Conservation (phyloP, 257 asterid genomes). For the Solanum sitiens region DNA sequence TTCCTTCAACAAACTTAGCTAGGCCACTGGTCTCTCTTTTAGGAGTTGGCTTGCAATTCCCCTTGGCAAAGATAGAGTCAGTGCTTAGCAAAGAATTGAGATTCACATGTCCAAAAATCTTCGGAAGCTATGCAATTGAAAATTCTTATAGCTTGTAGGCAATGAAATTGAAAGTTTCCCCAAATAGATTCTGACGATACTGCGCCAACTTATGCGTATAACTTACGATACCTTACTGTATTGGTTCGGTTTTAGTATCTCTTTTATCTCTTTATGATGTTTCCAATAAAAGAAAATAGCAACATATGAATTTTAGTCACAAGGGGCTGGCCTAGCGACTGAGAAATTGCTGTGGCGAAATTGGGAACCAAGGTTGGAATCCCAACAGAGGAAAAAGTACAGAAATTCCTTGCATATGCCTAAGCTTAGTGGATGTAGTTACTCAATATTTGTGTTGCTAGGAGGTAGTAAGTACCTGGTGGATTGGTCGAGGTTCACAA, state of each 20-base stretch:
- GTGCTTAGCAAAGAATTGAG: neutral
- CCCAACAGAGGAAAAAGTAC: neutral
- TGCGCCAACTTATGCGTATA: neutral
- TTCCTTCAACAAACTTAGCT: neutral
- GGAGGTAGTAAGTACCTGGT: neutral
- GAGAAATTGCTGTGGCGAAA: neutral
- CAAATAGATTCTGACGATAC: neutral
- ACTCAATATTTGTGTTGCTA: neutral
- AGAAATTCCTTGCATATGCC: neutral
- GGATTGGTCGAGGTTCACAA: neutral
- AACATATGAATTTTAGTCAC: neutral
- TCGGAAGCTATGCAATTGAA: neutral
- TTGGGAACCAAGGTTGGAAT: neutral
- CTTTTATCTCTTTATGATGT: neutral
- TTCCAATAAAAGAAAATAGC: neutral
- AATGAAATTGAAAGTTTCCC: neutral
- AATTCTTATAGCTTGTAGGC: neutral
- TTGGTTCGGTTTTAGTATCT: neutral
- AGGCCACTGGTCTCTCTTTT: neutral
- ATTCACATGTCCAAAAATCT: neutral
- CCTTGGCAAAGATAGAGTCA: neutral
- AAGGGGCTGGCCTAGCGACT: neutral
- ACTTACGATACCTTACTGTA: neutral
- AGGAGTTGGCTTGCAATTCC: neutral
- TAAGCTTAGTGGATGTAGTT: neutral